Evolutionary conservation across 2,329 filamentous ascomycete species (phyloP).

Genomic region (Fusarium poae): DNA sequence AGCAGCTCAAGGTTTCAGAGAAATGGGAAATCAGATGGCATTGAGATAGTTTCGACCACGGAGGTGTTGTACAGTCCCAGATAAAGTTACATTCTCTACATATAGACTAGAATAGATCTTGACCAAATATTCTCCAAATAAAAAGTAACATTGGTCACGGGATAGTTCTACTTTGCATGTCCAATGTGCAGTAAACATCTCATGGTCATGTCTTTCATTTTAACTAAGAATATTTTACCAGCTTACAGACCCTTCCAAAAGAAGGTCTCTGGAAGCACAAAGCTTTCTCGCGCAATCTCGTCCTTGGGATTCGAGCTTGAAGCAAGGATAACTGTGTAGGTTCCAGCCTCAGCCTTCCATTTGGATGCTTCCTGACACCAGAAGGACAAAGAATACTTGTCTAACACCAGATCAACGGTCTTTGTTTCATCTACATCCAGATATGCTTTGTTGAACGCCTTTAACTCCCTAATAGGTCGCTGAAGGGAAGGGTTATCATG

Average conservation of each 20-base stretch:
- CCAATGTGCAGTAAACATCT: not conserved
- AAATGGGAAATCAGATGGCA: not conserved
- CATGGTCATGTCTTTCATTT: fast-evolving
- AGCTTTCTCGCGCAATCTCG: conserved; percentile 23
- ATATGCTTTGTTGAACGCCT: conserved; percentile 27
- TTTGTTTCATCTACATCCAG: conserved; percentile 8
- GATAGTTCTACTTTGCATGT: fast-evolving
- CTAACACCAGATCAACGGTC: conserved; percentile 10
- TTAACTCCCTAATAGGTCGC: conserved; percentile 30
- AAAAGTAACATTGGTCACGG: fast-evolving
- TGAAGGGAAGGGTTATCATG: conserved; percentile 28
- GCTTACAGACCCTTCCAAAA: conserved; percentile 28
- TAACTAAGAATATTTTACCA: fast-evolving
- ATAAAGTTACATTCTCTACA: not conserved
- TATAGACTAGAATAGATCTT: fast-evolving
- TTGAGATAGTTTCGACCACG: conserved; percentile 37
- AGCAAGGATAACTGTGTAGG: conserved; percentile 37
- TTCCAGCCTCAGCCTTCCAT: conserved; percentile 41
- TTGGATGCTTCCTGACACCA: conserved; percentile 35
- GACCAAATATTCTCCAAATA: fast-evolving
- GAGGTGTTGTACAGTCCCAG: conserved; percentile 34
- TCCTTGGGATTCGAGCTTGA: conserved; percentile 37
- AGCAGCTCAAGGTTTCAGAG: not conserved
- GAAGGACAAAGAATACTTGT: conserved; percentile 39
- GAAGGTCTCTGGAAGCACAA: conserved; percentile 18